Evolutionary conservation across 345 rosid species (phyloP).

Genomic region (Boechera divaricarpa): DNA sequence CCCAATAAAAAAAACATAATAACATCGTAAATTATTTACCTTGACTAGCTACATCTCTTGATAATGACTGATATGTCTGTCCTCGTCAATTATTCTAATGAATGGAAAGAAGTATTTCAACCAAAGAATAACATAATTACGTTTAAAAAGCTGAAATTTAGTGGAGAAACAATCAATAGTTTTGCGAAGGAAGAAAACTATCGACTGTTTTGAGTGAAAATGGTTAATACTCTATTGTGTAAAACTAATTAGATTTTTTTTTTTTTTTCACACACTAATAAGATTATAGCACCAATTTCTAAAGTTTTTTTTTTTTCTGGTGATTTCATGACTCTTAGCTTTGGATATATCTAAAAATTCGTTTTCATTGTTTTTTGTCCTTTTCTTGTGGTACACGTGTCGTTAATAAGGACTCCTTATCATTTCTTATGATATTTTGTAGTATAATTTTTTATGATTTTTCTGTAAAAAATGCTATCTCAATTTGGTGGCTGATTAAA

Average conservation of each 20-base stretch:
- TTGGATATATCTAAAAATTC: neutral
- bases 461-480: slow-evolving; percentile 1
- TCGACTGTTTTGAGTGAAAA: neutral
- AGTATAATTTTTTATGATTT: neutral
- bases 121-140: neutral
- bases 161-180: slow-evolving; percentile 11
- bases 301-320: neutral
- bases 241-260: neutral
- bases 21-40: neutral
- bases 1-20: slow-evolving; percentile 15
- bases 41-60: slow-evolving; percentile 6
- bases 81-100: neutral
- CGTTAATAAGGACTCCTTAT: neutral
- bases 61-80: slow-evolving; percentile 12
- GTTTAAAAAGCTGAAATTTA: neutral
- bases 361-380: neutral
- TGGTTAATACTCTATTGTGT: neutral
- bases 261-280: too few species aligned
- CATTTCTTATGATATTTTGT: neutral
- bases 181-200: too few species aligned
- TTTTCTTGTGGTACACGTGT: neutral
- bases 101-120: neutral
- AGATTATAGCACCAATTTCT: neutral
- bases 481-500: neutral
- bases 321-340: neutral